phyloP scores from a whole-genome alignment of 1,284 basidiomycete genomes.

The Ceratobasidium sp. region DNA sequence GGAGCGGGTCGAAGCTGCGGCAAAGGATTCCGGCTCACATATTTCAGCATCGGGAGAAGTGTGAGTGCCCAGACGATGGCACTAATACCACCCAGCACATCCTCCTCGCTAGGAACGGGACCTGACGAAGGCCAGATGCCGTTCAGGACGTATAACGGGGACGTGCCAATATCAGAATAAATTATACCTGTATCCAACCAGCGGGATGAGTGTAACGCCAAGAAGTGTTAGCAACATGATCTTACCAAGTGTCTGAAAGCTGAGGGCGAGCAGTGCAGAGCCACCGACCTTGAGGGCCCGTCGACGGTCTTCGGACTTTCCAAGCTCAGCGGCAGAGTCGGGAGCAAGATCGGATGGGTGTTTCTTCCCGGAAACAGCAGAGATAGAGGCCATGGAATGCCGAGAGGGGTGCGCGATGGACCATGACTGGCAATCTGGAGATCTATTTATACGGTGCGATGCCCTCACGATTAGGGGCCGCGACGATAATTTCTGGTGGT shows the following conservation, averaged over 20 bases:
- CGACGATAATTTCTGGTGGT: not conserved
- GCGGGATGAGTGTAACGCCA: not conserved
- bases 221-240: not conserved
- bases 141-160: slow-evolving; percentile 75
- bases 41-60: slow-evolving; percentile 69
- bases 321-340: slow-evolving; percentile 6
- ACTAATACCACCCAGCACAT: slow-evolving; percentile 65
- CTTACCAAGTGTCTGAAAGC: slow-evolving; percentile 52
- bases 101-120: slow-evolving; percentile 59
- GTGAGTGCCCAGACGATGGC: slow-evolving; percentile 71
- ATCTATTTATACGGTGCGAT: not conserved
- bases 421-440: not conserved
- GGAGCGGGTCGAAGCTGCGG: too few relatives aligned
- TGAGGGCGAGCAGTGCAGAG: slow-evolving; percentile 46
- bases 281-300: slow-evolving; percentile 40
- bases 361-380: slow-evolving; percentile 2
- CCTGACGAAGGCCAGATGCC: slow-evolving; percentile 63
- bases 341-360: not conserved
- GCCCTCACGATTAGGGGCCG: not conserved
- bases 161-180: slow-evolving; percentile 65
- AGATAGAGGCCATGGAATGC: not conserved
- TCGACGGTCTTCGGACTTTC: slow-evolving; percentile 28
- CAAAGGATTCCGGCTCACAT: slow-evolving; percentile 53
- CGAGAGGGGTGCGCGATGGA: not conserved
- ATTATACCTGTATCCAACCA: slow-evolving; percentile 57